phyloP scores from a whole-genome alignment of 108 stramenopile genomes.

The Fistulifera pelliculosa region DNA sequence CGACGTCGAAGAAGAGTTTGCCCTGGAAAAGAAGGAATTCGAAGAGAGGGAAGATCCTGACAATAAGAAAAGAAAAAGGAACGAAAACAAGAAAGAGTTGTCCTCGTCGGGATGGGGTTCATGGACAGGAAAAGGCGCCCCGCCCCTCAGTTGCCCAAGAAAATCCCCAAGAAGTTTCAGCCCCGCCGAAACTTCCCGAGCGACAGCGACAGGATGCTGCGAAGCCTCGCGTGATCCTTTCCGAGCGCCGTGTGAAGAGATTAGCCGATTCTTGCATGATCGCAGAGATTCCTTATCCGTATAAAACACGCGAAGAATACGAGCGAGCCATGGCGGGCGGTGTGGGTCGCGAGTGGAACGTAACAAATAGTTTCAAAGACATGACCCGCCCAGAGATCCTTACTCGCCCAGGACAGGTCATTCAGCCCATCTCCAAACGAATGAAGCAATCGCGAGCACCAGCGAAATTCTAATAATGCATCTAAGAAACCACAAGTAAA shows the following conservation, averaged over 20 bases:
- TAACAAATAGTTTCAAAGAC: slow-evolving; percentile 66
- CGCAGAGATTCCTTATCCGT: slow-evolving; percentile 91
- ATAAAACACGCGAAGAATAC: slow-evolving; percentile 89
- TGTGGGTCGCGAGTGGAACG: slow-evolving; percentile 95
- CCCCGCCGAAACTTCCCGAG: slow-evolving; percentile 47
- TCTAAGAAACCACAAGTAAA: no score
- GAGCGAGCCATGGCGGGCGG: slow-evolving; percentile 89
- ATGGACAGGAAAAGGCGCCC: slow-evolving; percentile 83
- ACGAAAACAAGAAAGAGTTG: slow-evolving; percentile 20
- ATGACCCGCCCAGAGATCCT: slow-evolving; percentile 87
- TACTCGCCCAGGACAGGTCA: slow-evolving; percentile 84
- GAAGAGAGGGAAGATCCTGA: slow-evolving; percentile 68
- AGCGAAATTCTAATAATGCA: slow-evolving; percentile 58
- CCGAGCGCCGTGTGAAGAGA: slow-evolving; percentile 88
- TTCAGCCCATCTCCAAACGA: slow-evolving; percentile 85
- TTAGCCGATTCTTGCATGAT: slow-evolving; percentile 76
- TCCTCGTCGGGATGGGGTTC: slow-evolving; percentile 78
- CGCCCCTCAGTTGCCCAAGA: slow-evolving; percentile 56
- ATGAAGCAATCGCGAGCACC: slow-evolving; percentile 45
- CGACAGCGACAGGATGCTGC: slow-evolving; percentile 63
- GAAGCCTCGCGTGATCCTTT: slow-evolving; percentile 84
- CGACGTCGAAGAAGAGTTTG: slow-evolving; percentile 81
- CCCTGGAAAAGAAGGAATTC: slow-evolving; percentile 77
- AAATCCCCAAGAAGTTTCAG: slow-evolving; percentile 44
- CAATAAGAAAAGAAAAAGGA: slow-evolving; percentile 36